Conservation (phyloP, 371 early-diverging fungal species). For the Mortierella sp. region DNA sequence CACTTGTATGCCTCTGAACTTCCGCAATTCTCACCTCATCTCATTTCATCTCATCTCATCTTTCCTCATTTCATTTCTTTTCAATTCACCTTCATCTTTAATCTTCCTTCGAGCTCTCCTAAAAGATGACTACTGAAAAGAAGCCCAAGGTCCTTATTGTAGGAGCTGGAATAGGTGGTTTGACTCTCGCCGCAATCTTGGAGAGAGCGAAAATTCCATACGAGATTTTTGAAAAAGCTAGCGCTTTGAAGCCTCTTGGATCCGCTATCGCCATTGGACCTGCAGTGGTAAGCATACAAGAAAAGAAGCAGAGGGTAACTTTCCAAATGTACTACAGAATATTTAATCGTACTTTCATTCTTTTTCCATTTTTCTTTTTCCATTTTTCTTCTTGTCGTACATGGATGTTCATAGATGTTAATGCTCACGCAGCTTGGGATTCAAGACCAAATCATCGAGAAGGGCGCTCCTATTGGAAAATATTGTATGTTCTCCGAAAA, state of each 20-base stretch:
- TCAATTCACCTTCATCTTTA: not conserved
- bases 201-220: slow-evolving; percentile 16
- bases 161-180: slow-evolving; percentile 28
- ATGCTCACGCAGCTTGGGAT: slow-evolving; percentile 16
- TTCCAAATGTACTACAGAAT: not conserved
- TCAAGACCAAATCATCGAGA: not conserved
- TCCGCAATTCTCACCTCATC: not conserved
- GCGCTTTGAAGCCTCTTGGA: slow-evolving; percentile 4
- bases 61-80: not conserved
- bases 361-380: not conserved
- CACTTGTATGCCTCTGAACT: not conserved
- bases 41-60: not conserved
- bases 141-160: slow-evolving; percentile 27
- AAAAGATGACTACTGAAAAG: not conserved
- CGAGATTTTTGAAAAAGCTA: slow-evolving; percentile 27
- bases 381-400: too few relatives aligned
- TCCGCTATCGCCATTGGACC: slow-evolving; percentile 25
- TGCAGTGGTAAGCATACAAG: not conserved
- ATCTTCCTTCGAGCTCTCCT: too few relatives aligned
- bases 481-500: not conserved
- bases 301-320: not conserved
- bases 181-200: slow-evolving; percentile 17
- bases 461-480: not conserved
- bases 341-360: too few relatives aligned
- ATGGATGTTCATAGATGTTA: slow-evolving; percentile 2